Evolutionary conservation across 73 alveolate species (phyloP).

Genomic region (Breviolum minutum): DNA sequence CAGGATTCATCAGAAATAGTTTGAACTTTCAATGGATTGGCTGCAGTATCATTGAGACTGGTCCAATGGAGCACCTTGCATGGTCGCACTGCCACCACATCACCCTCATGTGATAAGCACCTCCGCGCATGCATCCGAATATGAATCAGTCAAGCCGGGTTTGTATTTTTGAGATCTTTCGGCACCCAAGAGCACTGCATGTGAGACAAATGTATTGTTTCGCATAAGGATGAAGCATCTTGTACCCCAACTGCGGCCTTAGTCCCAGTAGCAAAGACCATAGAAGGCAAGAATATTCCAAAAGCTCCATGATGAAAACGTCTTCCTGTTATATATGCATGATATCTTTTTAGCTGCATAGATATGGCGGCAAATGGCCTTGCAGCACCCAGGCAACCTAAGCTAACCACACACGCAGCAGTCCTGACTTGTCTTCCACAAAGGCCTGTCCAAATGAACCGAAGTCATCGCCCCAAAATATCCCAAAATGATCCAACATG

Average conservation of each 20-base stretch:
- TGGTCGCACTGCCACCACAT: slow-evolving; percentile 38
- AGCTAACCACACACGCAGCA: slow-evolving; percentile 16
- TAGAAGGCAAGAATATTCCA: too few species aligned
- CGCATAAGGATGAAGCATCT: neutral
- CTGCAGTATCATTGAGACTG: too few species aligned
- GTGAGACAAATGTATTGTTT: neutral
- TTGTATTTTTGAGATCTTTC: too few species aligned
- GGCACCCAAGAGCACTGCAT: neutral
- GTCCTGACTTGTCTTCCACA: slow-evolving; percentile 66
- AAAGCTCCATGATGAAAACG: neutral
- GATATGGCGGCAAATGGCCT: too few species aligned
- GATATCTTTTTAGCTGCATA: too few species aligned
- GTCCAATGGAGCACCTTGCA: slow-evolving; percentile 24
- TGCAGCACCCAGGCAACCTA: neutral
- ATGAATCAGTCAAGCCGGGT: too few species aligned
- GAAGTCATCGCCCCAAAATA: neutral
- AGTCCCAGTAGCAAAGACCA: neutral
- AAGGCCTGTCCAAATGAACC: neutral
- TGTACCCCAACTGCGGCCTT: slow-evolving; percentile 89
- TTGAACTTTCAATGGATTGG: too few species aligned
- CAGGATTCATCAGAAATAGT: too few species aligned
- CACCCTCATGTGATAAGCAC: slow-evolving; percentile 51
- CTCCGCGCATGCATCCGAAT: neutral
- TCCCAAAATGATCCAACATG: neutral
- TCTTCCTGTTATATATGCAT: neutral